Evolutionary conservation across 2,329 filamentous ascomycete species (phyloP), one percentile per base, ranked within the genome.

Genomic region (Aspergillus thermomutatus): DNA sequence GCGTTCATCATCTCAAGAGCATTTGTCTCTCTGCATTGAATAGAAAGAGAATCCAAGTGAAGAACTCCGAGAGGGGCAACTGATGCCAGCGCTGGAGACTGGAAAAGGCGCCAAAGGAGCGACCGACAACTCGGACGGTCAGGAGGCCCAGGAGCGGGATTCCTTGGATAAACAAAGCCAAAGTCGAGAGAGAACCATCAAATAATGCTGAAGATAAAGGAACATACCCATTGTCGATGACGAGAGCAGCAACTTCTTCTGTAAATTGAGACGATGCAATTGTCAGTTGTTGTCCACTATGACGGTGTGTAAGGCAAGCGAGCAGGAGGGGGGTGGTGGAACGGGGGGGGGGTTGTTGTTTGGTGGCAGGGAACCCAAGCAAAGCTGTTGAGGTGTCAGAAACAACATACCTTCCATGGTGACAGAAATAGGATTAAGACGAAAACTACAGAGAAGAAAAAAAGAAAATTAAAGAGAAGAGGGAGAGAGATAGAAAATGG

Each of bases 181-280:
- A 23, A 26, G 14, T 46, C 43, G 43, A 46, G 43, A 23, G 43
- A 52, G 50, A 57, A 52, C 31, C 46, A 57, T 40, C 28, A 50
- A 50, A 49, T 57, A 57, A 61, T 61, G 52, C 47, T 59, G 65
- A 61, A 60, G 61, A 69, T 66, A 70, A 67, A 68, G 73, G 19
- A 82, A 84, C 92, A 91, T 93, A 99, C 94, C 94, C 94, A 97
- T 99, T 99, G 92, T 99, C 94, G 84, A 99, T 97, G 83, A 99
- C 94, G 91, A 99, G 92, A 82, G 94, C 94, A 82, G 94, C 94
- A 83, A 99, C 94, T 91, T 99, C 94, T 87, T 99, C 94, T 97
- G 78, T 81, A 82, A 65, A 62, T 61, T 23, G 63, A 70, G 63
- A 76, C 68, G 54, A 67, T 60, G 66, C 34, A 25, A 45, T 58